A percentile compares a stretch with the other conserved stretches of the same genome.
phyloP scores from a whole-genome alignment of 1,139 yeast genomes.

The Candida frijolesensis region DNA sequence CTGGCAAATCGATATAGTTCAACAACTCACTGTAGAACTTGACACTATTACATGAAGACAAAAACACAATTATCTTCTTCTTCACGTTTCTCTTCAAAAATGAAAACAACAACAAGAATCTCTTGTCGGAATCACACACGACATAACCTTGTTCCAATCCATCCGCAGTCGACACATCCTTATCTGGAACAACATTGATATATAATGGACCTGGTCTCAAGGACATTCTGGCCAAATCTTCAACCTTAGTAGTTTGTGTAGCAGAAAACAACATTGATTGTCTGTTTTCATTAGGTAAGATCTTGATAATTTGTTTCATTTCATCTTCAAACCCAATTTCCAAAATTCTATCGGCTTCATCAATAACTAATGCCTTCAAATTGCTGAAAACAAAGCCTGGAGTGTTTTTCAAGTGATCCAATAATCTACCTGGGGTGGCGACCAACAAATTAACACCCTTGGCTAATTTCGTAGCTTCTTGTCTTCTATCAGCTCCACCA shows the following conservation, averaged over 20 bases:
- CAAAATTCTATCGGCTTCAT: constrained; percentile 95
- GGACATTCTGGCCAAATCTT: constrained; percentile 95
- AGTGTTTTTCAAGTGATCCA: constrained; percentile 96
- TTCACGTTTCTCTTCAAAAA: constrained; percentile 89
- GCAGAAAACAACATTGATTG: constrained; percentile 98
- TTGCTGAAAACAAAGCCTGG: constrained; percentile 92
- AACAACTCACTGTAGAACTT: constrained; percentile 92
- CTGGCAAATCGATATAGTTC: constrained; percentile 95
- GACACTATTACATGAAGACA: constrained; percentile 96
- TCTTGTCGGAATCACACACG: constrained; percentile 92
- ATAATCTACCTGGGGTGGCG: constrained; percentile 96
- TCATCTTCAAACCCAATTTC: constrained; percentile 98
- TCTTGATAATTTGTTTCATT: constrained; percentile 94
- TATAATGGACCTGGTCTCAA: constrained; percentile 93
- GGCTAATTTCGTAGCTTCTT: constrained; percentile 89
- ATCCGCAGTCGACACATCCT: constrained; percentile 87
- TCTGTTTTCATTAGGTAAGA: constrained; percentile 90
- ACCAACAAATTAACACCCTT: constrained; percentile 93
- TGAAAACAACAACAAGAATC: constrained; percentile 86
- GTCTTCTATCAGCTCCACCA: constrained; percentile 98
- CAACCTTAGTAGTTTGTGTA: constrained; percentile 97
- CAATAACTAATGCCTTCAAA: constrained; percentile 89
- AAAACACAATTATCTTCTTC: constrained; percentile 87
- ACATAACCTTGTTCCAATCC: constrained; percentile 98
- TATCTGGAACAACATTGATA: constrained; percentile 88